Base-by-base conservation (phyloP, 208 protist genomes). In the Trypanosoma avium region DNA sequence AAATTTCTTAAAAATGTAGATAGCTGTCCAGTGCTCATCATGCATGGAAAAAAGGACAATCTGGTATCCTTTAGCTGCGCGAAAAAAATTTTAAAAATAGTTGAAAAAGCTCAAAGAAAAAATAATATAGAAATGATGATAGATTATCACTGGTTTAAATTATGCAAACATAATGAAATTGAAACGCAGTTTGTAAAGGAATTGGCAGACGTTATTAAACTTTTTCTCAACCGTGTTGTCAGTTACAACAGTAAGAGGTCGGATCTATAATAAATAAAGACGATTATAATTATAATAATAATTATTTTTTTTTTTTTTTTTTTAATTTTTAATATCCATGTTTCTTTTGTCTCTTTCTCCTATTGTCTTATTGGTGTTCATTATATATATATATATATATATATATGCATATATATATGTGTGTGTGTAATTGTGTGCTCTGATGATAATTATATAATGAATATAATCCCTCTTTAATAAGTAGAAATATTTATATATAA, bases 161-260 rank as follows among this genome's bases (percentile, higher is more conserved):
- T 70, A 1, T 84, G 82, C 53, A 70, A 69, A 22, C 86, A 92
- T 70, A 92, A 92, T 72, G 61, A 92, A 70, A 82, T 92, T 19
- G 76, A 85, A 43, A 48, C 10, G 6, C 54, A 36, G 3, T 26
- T 4, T 36, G n/a, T 36, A 21, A 12, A 50, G 22, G 21, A 33
- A n/a, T 84, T 79, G 42, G 27, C 61, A 10, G 8, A 50, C 12
- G 46, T 67, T 15, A n/a, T 89, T 1, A 50, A 33, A 33, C 57
- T 60, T 24, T 90, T 86, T 58, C 10, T 82, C 32, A 43, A 48
- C 0, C 17, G 13, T 22, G 43, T 77, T 12, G 12, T 22, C 1
- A 29, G 5, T 42, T 21, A 54, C 17, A 46, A 45, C 19, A 30
- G 10, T 19, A 47, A 3, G 19, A 46, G 15, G 4, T 38, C 6